phyloP scores from a whole-genome alignment of 2,329 filamentous ascomycete genomes.

The Xylaria sp. region DNA sequence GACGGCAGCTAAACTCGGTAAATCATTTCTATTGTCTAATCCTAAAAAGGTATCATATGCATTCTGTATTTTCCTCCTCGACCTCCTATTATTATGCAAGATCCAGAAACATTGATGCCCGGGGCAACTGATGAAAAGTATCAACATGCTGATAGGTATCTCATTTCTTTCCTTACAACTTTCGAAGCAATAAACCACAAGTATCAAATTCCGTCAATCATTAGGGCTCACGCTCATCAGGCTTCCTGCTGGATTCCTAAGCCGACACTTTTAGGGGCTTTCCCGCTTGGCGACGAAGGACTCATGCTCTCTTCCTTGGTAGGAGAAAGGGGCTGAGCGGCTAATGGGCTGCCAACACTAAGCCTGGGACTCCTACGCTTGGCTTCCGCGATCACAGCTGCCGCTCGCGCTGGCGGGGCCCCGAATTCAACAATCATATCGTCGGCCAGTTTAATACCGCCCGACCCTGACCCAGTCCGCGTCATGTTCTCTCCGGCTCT shows the following conservation, averaged over 20 bases:
- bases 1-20: no score
- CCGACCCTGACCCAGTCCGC: conserved; percentile 24
- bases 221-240: not conserved
- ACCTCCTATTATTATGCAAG: no score
- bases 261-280: conserved; percentile 10
- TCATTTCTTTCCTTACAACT: no score
- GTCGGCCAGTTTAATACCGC: conserved; percentile 27
- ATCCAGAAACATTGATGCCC: no score
- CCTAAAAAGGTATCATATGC: no score
- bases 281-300: conserved; percentile 3
- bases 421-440: conserved; percentile 30
- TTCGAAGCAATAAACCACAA: not conserved
- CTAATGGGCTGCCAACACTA: conserved; percentile 11
- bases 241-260: conserved; percentile 15
- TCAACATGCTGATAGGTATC: no score
- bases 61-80: no score
- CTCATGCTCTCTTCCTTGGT: conserved; percentile 2
- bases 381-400: conserved; percentile 8
- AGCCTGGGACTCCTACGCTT: conserved; percentile 9
- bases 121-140: no score
- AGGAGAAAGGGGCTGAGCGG: conserved; percentile 2
- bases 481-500: conserved; percentile 22
- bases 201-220: not conserved
- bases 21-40: no score
- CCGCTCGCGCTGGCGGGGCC: conserved; percentile 11